A percentile compares a stretch with the other conserved stretches of the same genome.
Evolutionary conservation across 768 basidiomycete species (phyloP).

Genomic region (Kwoniella botswanensis): DNA sequence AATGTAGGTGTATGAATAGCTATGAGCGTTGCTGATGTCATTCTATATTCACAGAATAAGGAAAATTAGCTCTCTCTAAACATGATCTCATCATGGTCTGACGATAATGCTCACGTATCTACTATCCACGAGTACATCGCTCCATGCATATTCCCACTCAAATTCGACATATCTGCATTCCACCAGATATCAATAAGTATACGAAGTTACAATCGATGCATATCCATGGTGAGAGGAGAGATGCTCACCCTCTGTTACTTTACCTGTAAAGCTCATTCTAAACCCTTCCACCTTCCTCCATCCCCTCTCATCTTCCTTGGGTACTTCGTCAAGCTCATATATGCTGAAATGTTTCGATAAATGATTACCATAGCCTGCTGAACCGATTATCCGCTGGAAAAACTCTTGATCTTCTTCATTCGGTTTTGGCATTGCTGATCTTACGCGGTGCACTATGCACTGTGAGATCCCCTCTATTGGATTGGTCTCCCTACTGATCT

Average conservation of each 20-base stretch:
- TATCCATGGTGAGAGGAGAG: neutral
- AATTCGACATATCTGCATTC: constrained; percentile 41
- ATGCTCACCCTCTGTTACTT: constrained; percentile 30
- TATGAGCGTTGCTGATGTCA: constrained; percentile 43
- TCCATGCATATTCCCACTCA: constrained; percentile 37
- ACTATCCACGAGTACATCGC: constrained; percentile 42
- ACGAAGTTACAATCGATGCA: neutral
- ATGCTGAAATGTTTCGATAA: constrained; percentile 17
- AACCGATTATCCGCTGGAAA: constrained; percentile 21
- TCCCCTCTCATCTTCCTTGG: constrained; percentile 31
- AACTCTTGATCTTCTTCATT: constrained; percentile 24
- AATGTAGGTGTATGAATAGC: constrained; percentile 40
- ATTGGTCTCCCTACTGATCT: too few species aligned
- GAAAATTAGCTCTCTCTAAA: too few species aligned
- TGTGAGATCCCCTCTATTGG: too few species aligned
- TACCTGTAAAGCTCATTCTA: constrained; percentile 17
- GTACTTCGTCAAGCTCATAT: constrained; percentile 31
- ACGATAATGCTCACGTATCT: constrained; percentile 35
- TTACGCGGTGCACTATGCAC: too few species aligned
- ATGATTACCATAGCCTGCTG: constrained; percentile 15
- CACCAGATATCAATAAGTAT: neutral
- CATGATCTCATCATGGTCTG: too few species aligned
- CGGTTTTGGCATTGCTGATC: constrained; percentile 23
- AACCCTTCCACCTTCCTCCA: constrained; percentile 37
- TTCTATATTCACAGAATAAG: too few species aligned